Base-by-base conservation (phyloP, 805 yeast genomes). In the Sugiyamaella qingdaonensis region DNA sequence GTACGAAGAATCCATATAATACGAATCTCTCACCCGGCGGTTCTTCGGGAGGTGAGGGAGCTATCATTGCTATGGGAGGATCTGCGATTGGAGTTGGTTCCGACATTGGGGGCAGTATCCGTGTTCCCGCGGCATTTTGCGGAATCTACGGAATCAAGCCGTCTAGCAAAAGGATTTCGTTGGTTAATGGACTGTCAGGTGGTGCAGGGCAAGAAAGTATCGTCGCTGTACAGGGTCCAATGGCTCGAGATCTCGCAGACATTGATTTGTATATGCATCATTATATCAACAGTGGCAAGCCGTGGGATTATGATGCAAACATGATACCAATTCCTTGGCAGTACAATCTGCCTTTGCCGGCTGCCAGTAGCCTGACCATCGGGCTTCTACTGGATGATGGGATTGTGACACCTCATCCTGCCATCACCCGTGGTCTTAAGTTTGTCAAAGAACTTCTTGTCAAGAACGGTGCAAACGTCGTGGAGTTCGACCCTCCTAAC, bases 21-120 rank as follows among this genome's bases (percentile, higher is more conserved):
- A 61, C 75, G 39, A 61, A 63, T 16, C 59, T 76, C 24, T 39
- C 77, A 10, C 64, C 79, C 19, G 83, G 84, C 46, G 84, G 84
- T 1, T 76, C 80, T 3, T 73, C 80, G 7, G 82, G 82, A 7
- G 84, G 84, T 47, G 84, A 78, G 49, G 80, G 77, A 16, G 79
- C 80, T 4, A 61, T 79, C 32, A 57, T 76, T 3, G 72, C 72
- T 0, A 53, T 76, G 51, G 68, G 68, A 53, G 80, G 78, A 3
- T 69, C 78, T 10, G 71, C 74, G 68, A 48, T 84, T 44, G 90
- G 82, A 74, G 49, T 62, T 51, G 81, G 81, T 2, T 68, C 76
- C 11, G 84, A 79, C 58, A 75, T 78, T 52, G 83, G 82, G 41
- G 84, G 84, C 18, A 66, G 74, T 29, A 69, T 79, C 34, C 68